Evolutionary conservation across 768 basidiomycete genomes (phyloP), one percentile per base, ranked within the genome.

Genomic region (Thelephora aurantiotincta): DNA sequence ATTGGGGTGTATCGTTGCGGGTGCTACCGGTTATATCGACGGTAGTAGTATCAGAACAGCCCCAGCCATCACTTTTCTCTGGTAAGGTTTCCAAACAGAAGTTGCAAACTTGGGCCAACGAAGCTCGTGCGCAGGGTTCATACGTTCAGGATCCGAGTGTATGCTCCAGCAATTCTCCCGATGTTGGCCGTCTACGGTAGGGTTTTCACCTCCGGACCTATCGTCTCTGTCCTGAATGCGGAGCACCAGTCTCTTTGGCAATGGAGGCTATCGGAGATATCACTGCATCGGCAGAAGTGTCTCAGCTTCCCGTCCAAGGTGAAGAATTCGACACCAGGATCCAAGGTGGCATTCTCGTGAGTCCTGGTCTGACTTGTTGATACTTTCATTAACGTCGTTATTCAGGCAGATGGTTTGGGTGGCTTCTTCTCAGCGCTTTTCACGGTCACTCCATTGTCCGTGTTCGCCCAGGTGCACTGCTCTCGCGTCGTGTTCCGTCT

Each of bases 241-340:
- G 23, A 18, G 20, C 35, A 18, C n/a, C 33, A 82, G 77, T 87
- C 6, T 83, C 83, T 0, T 59, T 78, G 0, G 75, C 80, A 0
- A 83, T 90, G 80, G 88, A 90, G 62, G 80, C 84, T 6, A 89
- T 87, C 46, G 87, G 87, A 3, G 88, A 91, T 54, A 77, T 85
- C 54, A 84, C 86, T 1, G 84, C 87, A 0, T 82, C 81, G 11
- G 80, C 82, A 1, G 89, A 92, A 60, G 83, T 86, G 11, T 89
- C 85, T 2, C 75, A 77, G 9, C 68, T 84, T n/a, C 63, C 69
- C 7, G 83, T 91, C 23, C 72, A 76, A 19, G 89, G 87, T 0
- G 69, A 70, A 7, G 76, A 83, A 45, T 91, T 90, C 60, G 87
- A 91, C 60, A 73, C 75, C 0, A 73, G 87, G 11, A 82, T 91